Base-by-base conservation (phyloP, 495 filamentous ascomycete genomes). In the Trichocladium uniseriatum region DNA sequence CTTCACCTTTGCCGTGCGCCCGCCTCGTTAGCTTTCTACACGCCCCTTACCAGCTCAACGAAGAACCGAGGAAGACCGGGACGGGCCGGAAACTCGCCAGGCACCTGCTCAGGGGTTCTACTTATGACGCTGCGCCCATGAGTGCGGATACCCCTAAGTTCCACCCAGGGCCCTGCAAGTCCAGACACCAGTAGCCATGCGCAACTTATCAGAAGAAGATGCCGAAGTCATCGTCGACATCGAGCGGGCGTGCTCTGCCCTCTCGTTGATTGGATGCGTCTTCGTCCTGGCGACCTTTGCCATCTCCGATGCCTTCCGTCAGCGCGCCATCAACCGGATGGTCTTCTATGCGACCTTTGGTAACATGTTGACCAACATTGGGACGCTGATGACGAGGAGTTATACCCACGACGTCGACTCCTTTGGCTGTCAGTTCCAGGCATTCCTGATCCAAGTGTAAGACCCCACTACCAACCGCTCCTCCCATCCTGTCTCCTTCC, bases 281-380 rank as follows among this genome's bases (percentile, higher is more conserved):
- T 82, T 92, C 61, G 83, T 94, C 43, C 77, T 92, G 28, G 48
- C 73, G 43, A 89, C 88, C 29, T 94, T 89, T 54, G 61, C 79
- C 14, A 52, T 69, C 14, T 83, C 72, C 9, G 68, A 68, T 18
- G 68, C 73, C 31, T 86, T 87, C 57, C 78, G 83, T 50, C 89
- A 90, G 66, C 87, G 53, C 5, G 52, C 89, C n/a, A 89, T 95
- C 68, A 94, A 94, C 57, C 78, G 88, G 3, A 70, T 95, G 4
- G 79, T 91, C 9, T 94, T 94, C 64, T 90, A 82, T 59, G 88
- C 89, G 2, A 83, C 82, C 5, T 86, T 88, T 58, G 89, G 87
- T 29, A 95, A 95, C 57, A 72, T 91, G 31, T 70, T 89, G 64
- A 81, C 83, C 43, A 92, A 87, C 64, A 74, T 89, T 14, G 89